Evolutionary conservation across 352 stramenopile species (phyloP), one percentile per base, ranked within the genome.

Genomic region (Pythium brassicae): DNA sequence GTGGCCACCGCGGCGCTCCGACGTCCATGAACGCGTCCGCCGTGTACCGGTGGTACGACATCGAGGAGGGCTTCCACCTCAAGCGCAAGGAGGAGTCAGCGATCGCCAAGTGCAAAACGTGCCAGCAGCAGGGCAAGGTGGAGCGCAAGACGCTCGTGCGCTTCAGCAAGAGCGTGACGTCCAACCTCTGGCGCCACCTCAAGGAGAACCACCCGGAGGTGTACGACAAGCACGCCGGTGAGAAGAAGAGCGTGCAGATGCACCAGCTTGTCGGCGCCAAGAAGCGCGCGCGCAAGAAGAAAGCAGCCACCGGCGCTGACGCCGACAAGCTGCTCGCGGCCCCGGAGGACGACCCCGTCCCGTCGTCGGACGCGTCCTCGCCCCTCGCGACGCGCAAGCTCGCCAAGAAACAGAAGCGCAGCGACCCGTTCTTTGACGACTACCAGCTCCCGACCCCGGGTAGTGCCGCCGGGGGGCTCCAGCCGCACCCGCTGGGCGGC

Each of bases 151-250:
- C 73, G 27, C 82, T 63, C 35, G 81, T 92, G 48, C 69, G 78
- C 47, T 92, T 92, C 51, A 89, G 81, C 63, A 92, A 92, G 66
- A 92, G 81, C 59, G 81, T 92, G 45, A 92, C 81, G 48, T 92
- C 81, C 20, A 92, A 92, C 65, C 57, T 92, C 49, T 92, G 81
- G 81, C 76, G 81, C 46, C 81, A 92, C 50, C 59, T 92, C 29
- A 88, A 87, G 57, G 81, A 92, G 50, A 89, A 92, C 65, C 81
- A 92, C 50, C 78, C 74, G n/a, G 62, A 76, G 4, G 70, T 89
- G 34, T 92, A 92, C 66, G 75, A 67, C 46, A 86, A 86, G 51
- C 76, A 88, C 59, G 69, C 71, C 15, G 61, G 71, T 9, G 81
- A 92, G 63, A 92, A 92, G 71, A 89, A 89, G 53, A 83, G 66